These are phyloP conservation scores for Kentomonas sorsogonicus DNA, from an alignment of 208 protist species.

Conservation along the genomic window DNA sequence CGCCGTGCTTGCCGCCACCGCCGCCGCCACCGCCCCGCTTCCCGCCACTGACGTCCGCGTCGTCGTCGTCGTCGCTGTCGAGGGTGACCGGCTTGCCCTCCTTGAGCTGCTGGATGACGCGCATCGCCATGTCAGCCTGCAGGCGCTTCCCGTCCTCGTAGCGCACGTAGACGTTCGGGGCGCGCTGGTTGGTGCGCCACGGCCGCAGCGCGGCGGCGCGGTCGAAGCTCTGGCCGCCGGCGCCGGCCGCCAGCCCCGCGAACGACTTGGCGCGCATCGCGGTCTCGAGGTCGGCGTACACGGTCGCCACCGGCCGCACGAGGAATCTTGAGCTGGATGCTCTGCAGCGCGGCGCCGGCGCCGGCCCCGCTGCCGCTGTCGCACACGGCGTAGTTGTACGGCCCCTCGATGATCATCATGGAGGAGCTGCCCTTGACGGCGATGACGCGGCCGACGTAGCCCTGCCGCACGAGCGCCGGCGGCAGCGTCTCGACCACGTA, in stretches of 20 bases:
- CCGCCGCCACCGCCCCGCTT: no score
- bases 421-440: constrained; percentile 53
- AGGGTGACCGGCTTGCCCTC: no score
- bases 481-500: constrained; percentile 64
- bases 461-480: constrained; percentile 33
- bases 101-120: no score
- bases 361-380: no score
- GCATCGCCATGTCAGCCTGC: constrained; percentile 26
- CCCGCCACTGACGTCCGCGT: no score
- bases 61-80: no score
- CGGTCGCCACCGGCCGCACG: constrained; percentile 35
- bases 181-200: constrained; percentile 36
- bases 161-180: constrained; percentile 23
- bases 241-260: neutral
- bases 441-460: constrained; percentile 44
- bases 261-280: constrained; percentile 10
- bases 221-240: constrained; percentile 28
- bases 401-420: constrained; percentile 54
- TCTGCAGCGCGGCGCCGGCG: constrained; percentile 34
- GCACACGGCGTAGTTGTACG: constrained; percentile 64
- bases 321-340: constrained; percentile 56
- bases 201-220: constrained; percentile 22
- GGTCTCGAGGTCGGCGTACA: constrained; percentile 29
- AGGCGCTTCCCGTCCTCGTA: constrained; percentile 57
- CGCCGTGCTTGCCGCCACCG: constrained; percentile 2